Percentiles rank a stretch among this genome's conserved stretches.
Evolutionary conservation across 345 rosid genomes (phyloP).

Genomic region (Leavenworthia alabamica): DNA sequence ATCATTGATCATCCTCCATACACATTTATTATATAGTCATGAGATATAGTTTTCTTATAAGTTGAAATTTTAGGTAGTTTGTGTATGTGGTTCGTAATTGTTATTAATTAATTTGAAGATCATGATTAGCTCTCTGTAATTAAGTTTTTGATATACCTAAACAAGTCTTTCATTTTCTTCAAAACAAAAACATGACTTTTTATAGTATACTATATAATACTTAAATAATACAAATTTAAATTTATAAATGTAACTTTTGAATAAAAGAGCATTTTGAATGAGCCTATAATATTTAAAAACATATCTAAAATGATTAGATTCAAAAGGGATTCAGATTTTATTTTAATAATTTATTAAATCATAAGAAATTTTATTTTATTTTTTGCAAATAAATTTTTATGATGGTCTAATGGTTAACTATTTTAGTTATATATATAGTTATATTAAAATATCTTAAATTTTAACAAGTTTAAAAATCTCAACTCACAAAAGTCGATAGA

Average conservation of each 20-base stretch:
- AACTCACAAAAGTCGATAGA: conserved; percentile 9
- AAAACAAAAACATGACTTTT: background rate
- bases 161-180: background rate
- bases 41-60: background rate
- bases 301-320: no score
- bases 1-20: conserved; percentile 20
- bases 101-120: background rate
- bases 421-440: no score
- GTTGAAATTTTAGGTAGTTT: background rate
- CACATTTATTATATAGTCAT: background rate
- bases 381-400: background rate
- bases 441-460: no score
- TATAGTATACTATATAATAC: no score
- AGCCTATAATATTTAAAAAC: no score
- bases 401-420: background rate
- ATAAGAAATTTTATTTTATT: no score
- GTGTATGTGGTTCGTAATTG: background rate
- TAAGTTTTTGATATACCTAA: background rate
- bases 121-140: background rate
- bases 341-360: no score
- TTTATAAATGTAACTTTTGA: no score
- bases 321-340: no score
- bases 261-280: no score
- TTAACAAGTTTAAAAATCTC: background rate
- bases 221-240: no score